Evolutionary conservation across 2,329 filamentous ascomycete genomes (phyloP).

Genomic region (Ustilaginoidea virens): DNA sequence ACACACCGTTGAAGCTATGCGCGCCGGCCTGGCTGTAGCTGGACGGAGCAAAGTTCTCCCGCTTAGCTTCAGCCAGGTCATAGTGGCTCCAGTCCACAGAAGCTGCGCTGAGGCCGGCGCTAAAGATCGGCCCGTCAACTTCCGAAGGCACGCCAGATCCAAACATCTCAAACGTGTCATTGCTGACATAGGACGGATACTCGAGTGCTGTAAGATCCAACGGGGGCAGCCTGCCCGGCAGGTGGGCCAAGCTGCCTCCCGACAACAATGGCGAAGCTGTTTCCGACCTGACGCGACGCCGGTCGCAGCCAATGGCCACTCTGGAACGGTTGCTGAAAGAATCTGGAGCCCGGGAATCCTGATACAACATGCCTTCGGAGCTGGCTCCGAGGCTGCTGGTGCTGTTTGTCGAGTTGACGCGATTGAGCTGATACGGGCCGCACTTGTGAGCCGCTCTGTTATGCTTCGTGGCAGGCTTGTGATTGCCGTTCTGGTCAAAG

Average conservation of each 20-base stretch:
- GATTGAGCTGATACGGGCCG: conserved; percentile 44
- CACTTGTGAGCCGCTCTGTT: conserved; percentile 45
- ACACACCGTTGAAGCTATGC: conserved; percentile 33
- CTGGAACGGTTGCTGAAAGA: conserved; percentile 17
- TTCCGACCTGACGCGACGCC: conserved; percentile 44
- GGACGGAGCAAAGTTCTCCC: conserved; percentile 34
- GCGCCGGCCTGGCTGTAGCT: conserved; percentile 38
- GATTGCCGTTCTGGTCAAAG: conserved; percentile 49
- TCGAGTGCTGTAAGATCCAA: conserved; percentile 43
- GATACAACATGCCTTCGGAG: conserved; percentile 24
- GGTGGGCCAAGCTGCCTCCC: conserved; percentile 32
- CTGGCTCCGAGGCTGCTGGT: conserved; percentile 30
- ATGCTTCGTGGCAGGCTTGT: conserved; percentile 46
- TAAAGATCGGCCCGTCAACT: conserved; percentile 43
- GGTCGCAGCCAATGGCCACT: conserved; percentile 24
- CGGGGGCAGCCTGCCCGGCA: conserved; percentile 37
- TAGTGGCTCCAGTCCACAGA: conserved; percentile 32
- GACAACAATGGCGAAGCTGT: conserved; percentile 42
- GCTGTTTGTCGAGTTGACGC: conserved; percentile 42
- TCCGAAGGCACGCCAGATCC: conserved; percentile 30
- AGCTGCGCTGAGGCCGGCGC: conserved; percentile 42
- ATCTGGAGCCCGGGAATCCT: conserved; percentile 19
- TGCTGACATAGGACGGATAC: conserved; percentile 31
- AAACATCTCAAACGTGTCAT: conserved; percentile 36
- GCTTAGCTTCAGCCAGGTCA: conserved; percentile 28